Evolutionary conservation across 345 rosid species (phyloP).

Genomic region (Populus alba): DNA sequence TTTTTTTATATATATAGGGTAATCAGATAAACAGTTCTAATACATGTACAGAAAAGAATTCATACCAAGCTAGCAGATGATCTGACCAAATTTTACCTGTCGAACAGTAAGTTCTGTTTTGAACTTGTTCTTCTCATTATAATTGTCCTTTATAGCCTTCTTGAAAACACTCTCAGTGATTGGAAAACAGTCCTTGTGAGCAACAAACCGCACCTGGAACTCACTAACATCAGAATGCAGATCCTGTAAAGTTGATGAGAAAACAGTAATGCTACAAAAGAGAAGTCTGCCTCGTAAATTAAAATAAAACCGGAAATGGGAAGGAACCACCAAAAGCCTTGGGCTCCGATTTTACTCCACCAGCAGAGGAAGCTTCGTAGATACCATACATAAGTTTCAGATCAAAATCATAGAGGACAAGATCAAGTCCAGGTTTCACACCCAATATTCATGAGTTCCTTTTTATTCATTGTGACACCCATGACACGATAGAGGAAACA

Average conservation of each 20-base stretch:
- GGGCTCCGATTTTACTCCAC: constrained; percentile 81
- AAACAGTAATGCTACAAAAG: not conserved
- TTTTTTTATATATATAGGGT: not conserved
- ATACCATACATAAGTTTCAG: constrained; percentile 85
- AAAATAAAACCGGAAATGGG: constrained; percentile 72
- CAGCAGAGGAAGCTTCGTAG: constrained; percentile 73
- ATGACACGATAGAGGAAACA: constrained; percentile 70
- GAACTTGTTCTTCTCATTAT: constrained; percentile 59
- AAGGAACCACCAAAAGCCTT: constrained; percentile 87
- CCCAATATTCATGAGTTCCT: constrained; percentile 60
- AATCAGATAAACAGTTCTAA: not conserved
- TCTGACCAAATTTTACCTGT: constrained; percentile 49
- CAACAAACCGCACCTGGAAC: constrained; percentile 71
- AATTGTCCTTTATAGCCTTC: constrained; percentile 81
- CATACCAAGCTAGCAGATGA: constrained; percentile 14
- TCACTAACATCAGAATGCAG: constrained; percentile 2
- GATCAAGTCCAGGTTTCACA: constrained; percentile 71
- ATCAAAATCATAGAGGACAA: constrained; percentile 87
- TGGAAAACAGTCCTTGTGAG: constrained; percentile 65
- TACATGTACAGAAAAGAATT: not conserved
- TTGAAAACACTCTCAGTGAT: constrained; percentile 68
- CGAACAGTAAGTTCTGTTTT: constrained; percentile 58
- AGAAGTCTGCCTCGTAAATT: not conserved
- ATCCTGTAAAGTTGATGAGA: not conserved
- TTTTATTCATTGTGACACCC: constrained; percentile 63